Base-by-base conservation (phyloP, 1,139 yeast species). In the Candida tetrigidarum region DNA sequence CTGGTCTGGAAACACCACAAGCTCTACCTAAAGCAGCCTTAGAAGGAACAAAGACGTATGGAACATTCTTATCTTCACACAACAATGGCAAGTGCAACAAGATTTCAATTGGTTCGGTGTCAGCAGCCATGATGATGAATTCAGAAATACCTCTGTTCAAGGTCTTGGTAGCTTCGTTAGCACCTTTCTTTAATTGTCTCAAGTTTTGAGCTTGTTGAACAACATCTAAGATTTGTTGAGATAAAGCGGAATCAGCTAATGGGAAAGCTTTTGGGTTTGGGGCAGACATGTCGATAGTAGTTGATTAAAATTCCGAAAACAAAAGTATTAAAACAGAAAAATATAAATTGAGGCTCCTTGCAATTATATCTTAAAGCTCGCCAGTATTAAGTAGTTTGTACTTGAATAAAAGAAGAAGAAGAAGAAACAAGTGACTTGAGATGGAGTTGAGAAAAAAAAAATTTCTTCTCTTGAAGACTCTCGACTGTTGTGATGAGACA, bases 111-210 rank as follows among this genome's bases (percentile, higher is more conserved):
- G 99, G 99, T 74, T 93, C 97, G 62, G 99, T 90, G 71, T 95
- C 99, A 62, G 99, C 99, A 60, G 99, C 99, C 97, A 95, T 91
- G 77, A 95, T 90, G 74, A 95, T 92, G 82, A 95, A 93, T 78
- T 93, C 99, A 62, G 97, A 88, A 66, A 95, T 93, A 84, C 99
- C 99, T 81, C 99, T 90, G 87, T 95, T 93, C 76, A 93, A 84
- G 62, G 99, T 93, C 83, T 95, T 93, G 78, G 99, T 95, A 62
- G 99, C 96, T 78, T 93, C 99, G 73, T 95, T 93, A 57, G 99
- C 99, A 74, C 99, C 99, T 76, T 93, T 93, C 83, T 95, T 93
- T 73, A 93, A 84, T 77, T 95, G 99, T 80, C 98, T 91, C 73
- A 93, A 84, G 78, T 89, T 92, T 64, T 96, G 92, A 52, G 98